A percentile compares a stretch with the other conserved stretches of the same genome.
Conservation (phyloP, 768 basidiomycete genomes). For the Termitomyces heimii region DNA sequence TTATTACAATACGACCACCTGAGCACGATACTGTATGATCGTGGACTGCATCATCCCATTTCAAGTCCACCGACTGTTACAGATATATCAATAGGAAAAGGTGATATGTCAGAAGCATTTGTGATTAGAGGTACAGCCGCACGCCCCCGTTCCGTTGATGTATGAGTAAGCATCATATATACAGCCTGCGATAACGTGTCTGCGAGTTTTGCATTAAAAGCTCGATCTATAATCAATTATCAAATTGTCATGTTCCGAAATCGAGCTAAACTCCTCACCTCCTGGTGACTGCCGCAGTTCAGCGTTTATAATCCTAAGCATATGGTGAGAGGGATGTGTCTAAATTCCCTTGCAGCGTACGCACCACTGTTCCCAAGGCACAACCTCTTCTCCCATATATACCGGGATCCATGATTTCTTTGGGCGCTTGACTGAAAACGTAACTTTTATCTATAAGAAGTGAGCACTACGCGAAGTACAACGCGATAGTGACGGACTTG, state of each 20-base stretch:
- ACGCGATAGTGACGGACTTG: slow-evolving; percentile 38
- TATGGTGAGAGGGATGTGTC: neutral
- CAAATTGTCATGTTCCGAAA: neutral
- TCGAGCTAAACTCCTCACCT: slow-evolving; percentile 38
- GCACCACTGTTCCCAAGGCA: slow-evolving; percentile 86
- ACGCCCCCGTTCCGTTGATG: slow-evolving; percentile 73
- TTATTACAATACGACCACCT: neutral
- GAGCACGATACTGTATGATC: neutral
- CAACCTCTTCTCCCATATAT: slow-evolving; percentile 70
- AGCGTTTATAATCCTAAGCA: slow-evolving; percentile 67
- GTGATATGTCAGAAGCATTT: slow-evolving; percentile 70
- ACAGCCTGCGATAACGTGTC: slow-evolving; percentile 61
- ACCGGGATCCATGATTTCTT: slow-evolving; percentile 78
- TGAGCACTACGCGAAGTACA: neutral
- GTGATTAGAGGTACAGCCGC: slow-evolving; percentile 74
- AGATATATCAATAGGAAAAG: slow-evolving; percentile 68
- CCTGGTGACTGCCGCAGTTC: slow-evolving; percentile 69
- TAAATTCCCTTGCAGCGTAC: slow-evolving; percentile 5
- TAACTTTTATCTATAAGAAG: slow-evolving; percentile 53
- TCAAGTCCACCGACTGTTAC: slow-evolving; percentile 68
- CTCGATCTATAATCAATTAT: slow-evolving; percentile 26
- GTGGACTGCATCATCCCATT: slow-evolving; percentile 25
- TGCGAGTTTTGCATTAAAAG: slow-evolving; percentile 54
- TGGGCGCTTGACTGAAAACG: slow-evolving; percentile 70
- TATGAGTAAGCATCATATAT: slow-evolving; percentile 67